Evolutionary conservation across 1,139 yeast species (phyloP), one percentile per base, ranked within the genome.

Genomic region (Yamadazyma taylorii): DNA sequence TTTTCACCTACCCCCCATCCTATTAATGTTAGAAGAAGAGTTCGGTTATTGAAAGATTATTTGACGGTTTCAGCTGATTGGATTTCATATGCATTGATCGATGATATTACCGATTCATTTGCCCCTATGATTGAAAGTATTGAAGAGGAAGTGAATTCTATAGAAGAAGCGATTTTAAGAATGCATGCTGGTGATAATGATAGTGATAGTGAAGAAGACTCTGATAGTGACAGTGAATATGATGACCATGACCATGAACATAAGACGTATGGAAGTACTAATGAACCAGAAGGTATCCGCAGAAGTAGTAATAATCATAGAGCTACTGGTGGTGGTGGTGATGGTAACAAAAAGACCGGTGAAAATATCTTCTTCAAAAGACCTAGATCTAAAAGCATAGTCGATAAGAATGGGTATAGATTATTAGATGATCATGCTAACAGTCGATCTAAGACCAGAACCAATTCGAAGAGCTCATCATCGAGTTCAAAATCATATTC

Each of bases 1-100:
- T 89, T 88, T 61, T 82, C 90, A 10, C 89, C 96, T 6, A 88
- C 97, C 0, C 96, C 97, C 1, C 98, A 92, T 58, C 95, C 97
- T 0, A 86, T 89, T 38, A 92, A 92, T 56, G 98, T 92, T 27
- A 77, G 98, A 51, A 77, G 97, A 57, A 79, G 98, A 54, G 95
- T 95, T 0, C 72, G 98, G 40, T 68, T 92, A 46, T 72, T 92
- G 46, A 76, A 85, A 45, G 98, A 92, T 57, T 92, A 90, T 54
- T 70, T 92, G 45, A 86, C 87, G 2, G 96, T 92, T 4, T 79
- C 94, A 1, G 81, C 97, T 0, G 98, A 92, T 60, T 92, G 98
- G 98, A 84, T 92, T 34, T 92, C 96, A 3, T 92, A 92, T 63
- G 98, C 98, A 0, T 69, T 92, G 46, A 89, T 92, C 54, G 98